phyloP scores from a whole-genome alignment of 148 eudicot species.

The Cornus florida region DNA sequence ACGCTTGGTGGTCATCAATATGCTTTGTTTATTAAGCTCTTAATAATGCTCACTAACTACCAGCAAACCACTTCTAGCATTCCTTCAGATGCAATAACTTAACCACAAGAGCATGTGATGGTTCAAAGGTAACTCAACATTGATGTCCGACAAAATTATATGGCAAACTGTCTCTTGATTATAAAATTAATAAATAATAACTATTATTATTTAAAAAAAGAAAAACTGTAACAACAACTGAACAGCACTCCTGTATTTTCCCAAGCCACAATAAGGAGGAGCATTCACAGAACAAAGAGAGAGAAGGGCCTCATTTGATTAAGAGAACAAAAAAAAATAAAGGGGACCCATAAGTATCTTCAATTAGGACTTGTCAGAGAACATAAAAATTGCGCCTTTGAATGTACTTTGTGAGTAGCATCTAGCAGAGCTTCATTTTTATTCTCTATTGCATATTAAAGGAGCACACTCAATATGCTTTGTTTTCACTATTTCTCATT shows the following conservation, averaged over 20 bases:
- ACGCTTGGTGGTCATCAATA: too few relatives aligned
- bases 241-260: not conserved
- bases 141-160: not conserved
- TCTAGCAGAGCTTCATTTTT: not conserved
- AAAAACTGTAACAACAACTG: too few relatives aligned
- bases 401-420: not conserved
- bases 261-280: not conserved
- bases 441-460: not conserved
- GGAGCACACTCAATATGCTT: too few relatives aligned
- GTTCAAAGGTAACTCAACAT: not conserved
- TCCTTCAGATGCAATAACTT: not conserved
- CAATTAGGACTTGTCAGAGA: not conserved
- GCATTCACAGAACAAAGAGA: not conserved
- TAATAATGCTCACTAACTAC: not conserved
- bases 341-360: not conserved
- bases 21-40: not conserved
- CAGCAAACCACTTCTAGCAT: not conserved
- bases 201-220: too few relatives aligned
- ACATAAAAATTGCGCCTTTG: not conserved
- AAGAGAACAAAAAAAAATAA: not conserved
- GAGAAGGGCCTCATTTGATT: not conserved
- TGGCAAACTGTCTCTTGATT: not conserved
- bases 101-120: not conserved
- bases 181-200: not conserved
- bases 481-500: too few relatives aligned